phyloP scores from a whole-genome alignment of 2,329 filamentous ascomycete genomes.

The Pseudogymnoascus sp. region DNA sequence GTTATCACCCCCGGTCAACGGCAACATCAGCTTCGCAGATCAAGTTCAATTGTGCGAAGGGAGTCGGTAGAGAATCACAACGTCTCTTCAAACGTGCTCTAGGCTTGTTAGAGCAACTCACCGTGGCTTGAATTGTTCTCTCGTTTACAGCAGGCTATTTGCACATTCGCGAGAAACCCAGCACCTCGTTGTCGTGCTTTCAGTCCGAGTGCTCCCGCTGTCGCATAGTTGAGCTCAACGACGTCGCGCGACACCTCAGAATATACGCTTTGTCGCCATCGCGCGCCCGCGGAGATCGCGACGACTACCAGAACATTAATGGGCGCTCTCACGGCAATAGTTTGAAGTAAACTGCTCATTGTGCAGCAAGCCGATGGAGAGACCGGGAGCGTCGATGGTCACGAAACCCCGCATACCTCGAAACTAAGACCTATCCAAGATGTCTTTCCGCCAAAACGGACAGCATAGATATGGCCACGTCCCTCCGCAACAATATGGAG shows the following conservation, averaged over 20 bases:
- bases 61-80: not conserved
- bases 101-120: not conserved
- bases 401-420: constrained; percentile 9
- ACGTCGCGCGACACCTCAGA: constrained; percentile 4
- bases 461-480: constrained; percentile 61
- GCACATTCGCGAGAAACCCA: not conserved
- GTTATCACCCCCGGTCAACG: constrained; percentile 5
- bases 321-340: not conserved
- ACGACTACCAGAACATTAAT: not conserved
- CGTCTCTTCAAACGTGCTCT: not conserved
- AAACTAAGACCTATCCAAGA: constrained; percentile 25
- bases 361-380: constrained; percentile 6
- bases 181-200: not conserved
- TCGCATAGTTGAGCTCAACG: constrained; percentile 10
- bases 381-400: constrained; percentile 1
- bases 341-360: constrained; percentile 5
- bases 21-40: constrained; percentile 6
- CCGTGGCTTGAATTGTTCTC: not conserved
- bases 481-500: constrained; percentile 56
- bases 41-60: constrained; percentile 8
- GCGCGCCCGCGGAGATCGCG: not conserved
- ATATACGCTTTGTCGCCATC: not conserved
- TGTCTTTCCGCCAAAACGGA: constrained; percentile 57
- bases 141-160: not conserved
- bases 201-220: constrained; percentile 5